Base-by-base conservation (phyloP, 148 eudicot genomes). In the Polygonum maritimum region DNA sequence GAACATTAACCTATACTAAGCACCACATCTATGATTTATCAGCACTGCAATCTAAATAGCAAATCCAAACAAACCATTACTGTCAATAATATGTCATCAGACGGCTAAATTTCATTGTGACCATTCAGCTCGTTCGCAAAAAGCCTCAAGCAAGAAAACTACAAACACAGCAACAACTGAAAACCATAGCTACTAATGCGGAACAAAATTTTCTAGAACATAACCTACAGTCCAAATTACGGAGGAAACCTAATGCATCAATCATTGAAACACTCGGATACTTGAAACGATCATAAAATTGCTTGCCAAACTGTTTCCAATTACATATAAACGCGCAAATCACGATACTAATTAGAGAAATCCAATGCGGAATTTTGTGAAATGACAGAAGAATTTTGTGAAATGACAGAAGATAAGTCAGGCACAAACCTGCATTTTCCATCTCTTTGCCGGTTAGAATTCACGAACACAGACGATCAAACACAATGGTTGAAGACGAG, bases 351-450 rank as follows among this genome's bases (percentile, higher is more conserved):
- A 36, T 19, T 7, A 65, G 36, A 35, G 38, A 67, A 67, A 67
- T 14, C 21, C 16, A 67, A 35, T 67, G 36, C 69, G 38, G 39
- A 62, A 44, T 70, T 45, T 74, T 22, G 58, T 21, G 47, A 48
- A 19, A 22, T 48, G 60, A 52, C 60, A 40, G 13, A 22, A 74
- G 14, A 44, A 44, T 70, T 45, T 74, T 22, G 58, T 21, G 47
- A 48, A 19, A 22, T 48, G 60, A 52, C 60, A 40, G 13, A 22
- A 74, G 14, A 44, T 26, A 47, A 48, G 33, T 60, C 51, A 26
- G 55, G 71, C 21, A 65, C 19, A 41, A 45, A 67, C 71, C 71
- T 67, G 71, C 45, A 67, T 36, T 67, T 41, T 67, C 71, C 71
- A 67, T 67, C 21, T 67, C 4, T 38, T 38, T 31, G 36, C 41